phyloP scores from a whole-genome alignment of 495 filamentous ascomycete genomes.

The Thozetella sp. region DNA sequence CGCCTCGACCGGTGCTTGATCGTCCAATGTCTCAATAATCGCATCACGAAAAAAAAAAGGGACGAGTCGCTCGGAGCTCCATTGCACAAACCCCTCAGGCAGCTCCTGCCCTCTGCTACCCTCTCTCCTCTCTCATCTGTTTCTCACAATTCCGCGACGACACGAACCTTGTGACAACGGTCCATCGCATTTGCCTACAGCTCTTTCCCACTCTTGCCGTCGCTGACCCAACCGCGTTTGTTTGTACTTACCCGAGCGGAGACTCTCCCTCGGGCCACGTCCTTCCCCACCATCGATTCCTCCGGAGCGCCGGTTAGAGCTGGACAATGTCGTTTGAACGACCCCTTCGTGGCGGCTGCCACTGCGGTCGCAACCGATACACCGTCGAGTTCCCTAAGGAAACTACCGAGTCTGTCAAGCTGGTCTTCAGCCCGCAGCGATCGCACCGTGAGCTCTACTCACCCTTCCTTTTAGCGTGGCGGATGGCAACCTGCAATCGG shows the following conservation, averaged over 20 bases:
- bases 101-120: background rate
- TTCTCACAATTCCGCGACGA: background rate
- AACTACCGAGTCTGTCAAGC: constrained; percentile 54
- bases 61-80: background rate
- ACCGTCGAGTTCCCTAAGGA: constrained; percentile 65
- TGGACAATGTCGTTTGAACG: constrained; percentile 43
- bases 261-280: background rate
- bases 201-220: no score
- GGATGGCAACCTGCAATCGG: no score
- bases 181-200: no score
- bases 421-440: constrained; percentile 69
- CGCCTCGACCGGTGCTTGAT: background rate
- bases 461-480: constrained; percentile 5
- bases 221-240: no score
- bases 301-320: background rate
- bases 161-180: no score
- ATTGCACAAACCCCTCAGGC: background rate
- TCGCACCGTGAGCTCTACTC: constrained; percentile 61
- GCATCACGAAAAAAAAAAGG: background rate
- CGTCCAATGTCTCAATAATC: background rate
- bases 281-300: background rate
- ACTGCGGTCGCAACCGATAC: constrained; percentile 85
- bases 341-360: constrained; percentile 73
- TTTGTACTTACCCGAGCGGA: no score
- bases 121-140: background rate